Percentiles rank a stretch among this genome's conserved stretches.
Conservation (phyloP, 1,284 basidiomycete species). For the Omphalotus olearius region DNA sequence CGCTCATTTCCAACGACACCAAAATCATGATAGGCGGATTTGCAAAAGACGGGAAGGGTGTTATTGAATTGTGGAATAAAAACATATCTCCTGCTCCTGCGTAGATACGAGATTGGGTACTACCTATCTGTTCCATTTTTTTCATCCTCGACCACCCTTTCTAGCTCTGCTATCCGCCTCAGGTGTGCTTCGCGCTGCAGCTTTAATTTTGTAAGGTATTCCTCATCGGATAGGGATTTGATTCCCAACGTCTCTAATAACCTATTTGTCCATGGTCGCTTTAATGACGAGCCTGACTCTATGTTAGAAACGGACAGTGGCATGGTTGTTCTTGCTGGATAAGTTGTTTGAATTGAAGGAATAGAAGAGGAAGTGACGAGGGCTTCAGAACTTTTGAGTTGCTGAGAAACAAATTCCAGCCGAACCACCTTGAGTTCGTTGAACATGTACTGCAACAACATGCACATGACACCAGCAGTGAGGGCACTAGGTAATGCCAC, state of each 20-base stretch:
- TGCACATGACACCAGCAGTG: conserved; percentile 50
- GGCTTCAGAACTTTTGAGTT: conserved; percentile 9
- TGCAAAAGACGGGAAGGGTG: conserved; percentile 48
- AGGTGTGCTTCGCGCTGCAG: conserved; percentile 46
- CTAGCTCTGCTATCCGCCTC: conserved; percentile 52
- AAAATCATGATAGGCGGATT: conserved; percentile 59
- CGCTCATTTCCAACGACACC: conserved; percentile 39
- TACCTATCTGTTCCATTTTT: conserved; percentile 20
- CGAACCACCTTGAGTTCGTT: conserved; percentile 62
- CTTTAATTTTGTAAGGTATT: conserved; percentile 54
- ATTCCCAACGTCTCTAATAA: conserved; percentile 37
- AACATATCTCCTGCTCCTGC: not conserved
- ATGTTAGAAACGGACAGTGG: not conserved
- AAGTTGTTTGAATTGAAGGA: not conserved
- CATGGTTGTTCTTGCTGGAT: conserved; percentile 1
- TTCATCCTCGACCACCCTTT: conserved; percentile 36
- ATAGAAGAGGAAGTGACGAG: not conserved
- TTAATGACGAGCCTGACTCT: not conserved
- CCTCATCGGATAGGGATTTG: conserved; percentile 54
- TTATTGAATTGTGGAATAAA: conserved; percentile 52
- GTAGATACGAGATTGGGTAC: conserved; percentile 1
- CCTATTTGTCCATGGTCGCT: conserved; percentile 8
- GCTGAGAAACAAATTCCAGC: conserved; percentile 46
- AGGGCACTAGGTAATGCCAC: conserved; percentile 46
- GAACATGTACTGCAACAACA: conserved; percentile 53